Conservation (phyloP, 805 yeast species). For the Lipomyces japonicus region DNA sequence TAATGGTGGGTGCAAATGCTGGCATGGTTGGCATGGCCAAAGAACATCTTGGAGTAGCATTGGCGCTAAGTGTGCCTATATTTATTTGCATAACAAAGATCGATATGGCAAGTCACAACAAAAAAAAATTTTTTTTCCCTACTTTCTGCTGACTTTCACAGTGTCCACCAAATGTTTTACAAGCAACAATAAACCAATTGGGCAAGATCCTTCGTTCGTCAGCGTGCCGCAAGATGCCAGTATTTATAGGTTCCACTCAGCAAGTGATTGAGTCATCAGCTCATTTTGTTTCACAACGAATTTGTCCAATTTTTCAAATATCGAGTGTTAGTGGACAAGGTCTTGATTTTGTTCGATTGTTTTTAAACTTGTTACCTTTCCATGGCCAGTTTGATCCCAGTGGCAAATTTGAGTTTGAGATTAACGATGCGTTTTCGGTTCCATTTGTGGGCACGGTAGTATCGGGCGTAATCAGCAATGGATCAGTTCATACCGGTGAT, state of each 20-base stretch:
- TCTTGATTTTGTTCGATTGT: constrained; percentile 24
- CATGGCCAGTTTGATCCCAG: constrained; percentile 21
- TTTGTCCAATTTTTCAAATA: constrained; percentile 28
- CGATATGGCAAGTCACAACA: constrained; percentile 19
- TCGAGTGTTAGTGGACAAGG: constrained; percentile 29
- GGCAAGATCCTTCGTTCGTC: constrained; percentile 25
- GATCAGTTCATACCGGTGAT: constrained; percentile 23
- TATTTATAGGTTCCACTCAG: constrained; percentile 15
- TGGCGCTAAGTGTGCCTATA: constrained; percentile 27
- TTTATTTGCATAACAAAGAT: constrained; percentile 27
- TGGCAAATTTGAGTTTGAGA: constrained; percentile 24
- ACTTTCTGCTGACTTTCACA: not conserved
- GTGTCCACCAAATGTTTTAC: constrained; percentile 27
- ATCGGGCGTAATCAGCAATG: constrained; percentile 24
- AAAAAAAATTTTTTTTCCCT: not conserved
- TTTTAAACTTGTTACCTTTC: constrained; percentile 24
- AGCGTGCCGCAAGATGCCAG: constrained; percentile 27
- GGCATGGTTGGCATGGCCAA: constrained; percentile 30
- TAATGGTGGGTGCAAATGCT: constrained; percentile 30
- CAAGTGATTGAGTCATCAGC: constrained; percentile 24
- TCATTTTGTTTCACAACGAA: constrained; percentile 26
- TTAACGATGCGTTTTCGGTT: constrained; percentile 29
- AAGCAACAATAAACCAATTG: constrained; percentile 23
- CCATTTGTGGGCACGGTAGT: constrained; percentile 30
- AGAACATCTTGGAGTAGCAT: constrained; percentile 28